phyloP scores from a whole-genome alignment of 306 rosid genomes.

The barrel medic (Medicago truncatula) region DNA sequence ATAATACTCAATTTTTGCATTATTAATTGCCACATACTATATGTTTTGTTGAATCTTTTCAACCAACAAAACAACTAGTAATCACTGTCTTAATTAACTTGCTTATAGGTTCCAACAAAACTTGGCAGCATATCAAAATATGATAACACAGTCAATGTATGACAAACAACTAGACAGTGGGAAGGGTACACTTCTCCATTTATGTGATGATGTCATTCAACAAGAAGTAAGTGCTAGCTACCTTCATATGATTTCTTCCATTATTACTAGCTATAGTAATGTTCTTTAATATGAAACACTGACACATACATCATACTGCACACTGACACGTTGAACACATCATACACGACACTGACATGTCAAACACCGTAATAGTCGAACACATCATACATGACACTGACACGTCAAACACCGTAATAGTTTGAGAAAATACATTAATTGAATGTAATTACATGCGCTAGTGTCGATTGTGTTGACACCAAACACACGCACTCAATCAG shows the following conservation, averaged over 20 bases:
- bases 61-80: neutral
- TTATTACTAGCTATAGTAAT: neutral
- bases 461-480: too few species aligned
- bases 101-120: conserved; percentile 78
- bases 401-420: neutral
- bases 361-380: neutral
- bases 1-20: too few species aligned
- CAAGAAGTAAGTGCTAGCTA: conserved; percentile 75
- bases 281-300: neutral
- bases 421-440: neutral
- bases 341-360: neutral
- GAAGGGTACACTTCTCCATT: conserved; percentile 87
- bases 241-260: conserved; percentile 1
- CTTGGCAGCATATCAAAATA: conserved; percentile 77
- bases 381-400: neutral
- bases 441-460: too few species aligned
- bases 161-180: conserved; percentile 95
- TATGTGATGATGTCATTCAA: conserved; percentile 96
- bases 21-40: neutral
- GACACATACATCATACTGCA: neutral
- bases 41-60: conserved; percentile 1
- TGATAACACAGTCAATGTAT: conserved; percentile 91
- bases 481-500: neutral
- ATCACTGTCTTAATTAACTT: conserved; percentile 22
- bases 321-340: too few species aligned